Evolutionary conservation across 2,329 filamentous ascomycete genomes (phyloP).

Genomic region (Scedosporium aurantiacum): DNA sequence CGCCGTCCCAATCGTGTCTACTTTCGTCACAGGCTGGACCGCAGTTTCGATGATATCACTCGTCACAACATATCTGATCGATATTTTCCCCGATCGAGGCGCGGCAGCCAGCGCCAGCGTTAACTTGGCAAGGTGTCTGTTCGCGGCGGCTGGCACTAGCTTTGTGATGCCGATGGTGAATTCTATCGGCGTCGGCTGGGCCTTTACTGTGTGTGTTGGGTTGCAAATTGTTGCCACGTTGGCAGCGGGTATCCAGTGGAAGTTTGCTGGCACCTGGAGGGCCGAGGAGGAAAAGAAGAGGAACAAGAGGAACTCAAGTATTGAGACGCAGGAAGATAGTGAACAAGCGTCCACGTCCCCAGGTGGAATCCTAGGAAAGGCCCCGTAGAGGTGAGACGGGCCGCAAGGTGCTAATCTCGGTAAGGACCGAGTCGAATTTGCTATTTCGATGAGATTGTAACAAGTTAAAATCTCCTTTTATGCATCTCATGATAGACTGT

Average conservation of each 20-base stretch:
- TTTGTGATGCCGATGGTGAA: slow-evolving; percentile 38
- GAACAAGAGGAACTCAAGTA: no score
- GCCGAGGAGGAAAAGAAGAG: slow-evolving; percentile 9
- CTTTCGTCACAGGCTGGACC: slow-evolving; percentile 41
- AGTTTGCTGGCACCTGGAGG: slow-evolving; percentile 26
- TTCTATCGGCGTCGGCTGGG: slow-evolving; percentile 30
- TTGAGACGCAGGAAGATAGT: no score
- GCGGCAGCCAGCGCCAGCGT: slow-evolving; percentile 41
- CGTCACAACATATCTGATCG: slow-evolving; percentile 41
- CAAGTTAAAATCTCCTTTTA: no score
- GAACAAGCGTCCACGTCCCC: no score
- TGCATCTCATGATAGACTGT: no score
- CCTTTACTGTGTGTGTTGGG: slow-evolving; percentile 33
- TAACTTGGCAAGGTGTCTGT: slow-evolving; percentile 40
- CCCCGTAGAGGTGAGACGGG: no score
- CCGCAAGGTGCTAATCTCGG: no score
- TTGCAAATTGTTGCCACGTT: slow-evolving; percentile 33
- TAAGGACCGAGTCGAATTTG: no score
- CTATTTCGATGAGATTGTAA: no score
- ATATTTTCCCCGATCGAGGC: slow-evolving; percentile 36
- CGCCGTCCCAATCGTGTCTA: slow-evolving; percentile 35
- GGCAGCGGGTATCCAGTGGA: slow-evolving; percentile 32
- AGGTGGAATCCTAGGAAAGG: no score
- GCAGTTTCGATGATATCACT: slow-evolving; percentile 35
- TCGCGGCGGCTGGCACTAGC: slow-evolving; percentile 39